Evolutionary conservation across 306 rosid genomes (phyloP).

Genomic region (Lagenaria siceraria): DNA sequence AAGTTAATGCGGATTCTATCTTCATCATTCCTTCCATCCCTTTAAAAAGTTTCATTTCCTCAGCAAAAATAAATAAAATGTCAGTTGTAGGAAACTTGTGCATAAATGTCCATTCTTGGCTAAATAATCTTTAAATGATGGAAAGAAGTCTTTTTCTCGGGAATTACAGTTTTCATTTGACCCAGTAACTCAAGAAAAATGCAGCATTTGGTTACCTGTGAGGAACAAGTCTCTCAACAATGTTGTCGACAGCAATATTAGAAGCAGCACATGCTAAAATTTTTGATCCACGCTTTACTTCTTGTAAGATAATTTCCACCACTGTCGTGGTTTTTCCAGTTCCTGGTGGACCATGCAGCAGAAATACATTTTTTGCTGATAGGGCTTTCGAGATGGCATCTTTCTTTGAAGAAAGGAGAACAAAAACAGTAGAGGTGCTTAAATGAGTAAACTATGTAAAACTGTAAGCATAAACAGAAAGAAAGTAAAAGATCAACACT

Average conservation of each 20-base stretch:
- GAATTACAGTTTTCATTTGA: neutral
- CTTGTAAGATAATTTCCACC: constrained; percentile 92
- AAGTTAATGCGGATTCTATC: neutral
- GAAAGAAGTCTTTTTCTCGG: neutral
- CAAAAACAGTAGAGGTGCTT: constrained; percentile 6
- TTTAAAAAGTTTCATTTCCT: neutral
- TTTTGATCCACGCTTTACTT: constrained; percentile 92
- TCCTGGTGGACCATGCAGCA: constrained; percentile 99
- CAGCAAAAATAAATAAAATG: neutral
- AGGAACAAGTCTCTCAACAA: constrained; percentile 84
- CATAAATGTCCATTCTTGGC: neutral
- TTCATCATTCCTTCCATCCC: neutral
- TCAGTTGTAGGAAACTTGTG: neutral
- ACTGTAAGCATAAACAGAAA: neutral
- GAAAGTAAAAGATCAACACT: neutral
- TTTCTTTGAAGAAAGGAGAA: constrained; percentile 35
- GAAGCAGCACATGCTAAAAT: constrained; percentile 97
- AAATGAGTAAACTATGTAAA: neutral
- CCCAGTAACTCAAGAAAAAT: neutral
- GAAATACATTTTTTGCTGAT: constrained; percentile 69
- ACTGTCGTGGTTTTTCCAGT: constrained; percentile 97
- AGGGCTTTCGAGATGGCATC: constrained; percentile 85
- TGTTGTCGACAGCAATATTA: constrained; percentile 98
- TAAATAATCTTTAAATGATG: neutral
- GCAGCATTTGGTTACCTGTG: constrained; percentile 40